Evolutionary conservation across 2,329 filamentous ascomycete species (phyloP).

Genomic region (Venturia pyrina): DNA sequence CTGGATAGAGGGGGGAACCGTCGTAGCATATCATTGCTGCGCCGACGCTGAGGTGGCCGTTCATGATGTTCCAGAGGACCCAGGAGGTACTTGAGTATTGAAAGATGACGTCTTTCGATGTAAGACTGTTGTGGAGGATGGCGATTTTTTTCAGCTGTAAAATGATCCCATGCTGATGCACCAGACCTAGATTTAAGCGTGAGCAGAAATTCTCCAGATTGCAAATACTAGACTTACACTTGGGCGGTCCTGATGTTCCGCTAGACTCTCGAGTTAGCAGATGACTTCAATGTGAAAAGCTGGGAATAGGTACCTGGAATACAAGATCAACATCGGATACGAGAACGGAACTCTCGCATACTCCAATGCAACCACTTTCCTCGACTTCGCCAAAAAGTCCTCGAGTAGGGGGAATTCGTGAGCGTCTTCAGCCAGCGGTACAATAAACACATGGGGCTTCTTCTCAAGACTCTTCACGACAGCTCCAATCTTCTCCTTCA

Average conservation of each 20-base stretch:
- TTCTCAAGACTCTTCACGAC: constrained; percentile 22
- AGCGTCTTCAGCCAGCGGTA: constrained; percentile 16
- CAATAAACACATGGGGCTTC: constrained; percentile 20
- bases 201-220: not conserved
- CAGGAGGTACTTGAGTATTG: constrained; percentile 39
- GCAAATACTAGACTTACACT: constrained; percentile 23
- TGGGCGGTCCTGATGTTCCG: constrained; percentile 35
- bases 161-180: constrained; percentile 34
- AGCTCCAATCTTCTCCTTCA: constrained; percentile 22
- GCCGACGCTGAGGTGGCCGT: constrained; percentile 33
- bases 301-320: constrained; percentile 17
- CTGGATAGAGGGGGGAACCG: constrained; percentile 33
- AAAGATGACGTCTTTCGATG: constrained; percentile 30
- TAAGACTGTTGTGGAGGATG: constrained; percentile 34
- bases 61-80: constrained; percentile 38
- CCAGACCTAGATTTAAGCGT: constrained; percentile 17
- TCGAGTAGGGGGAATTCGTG: constrained; percentile 19
- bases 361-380: constrained; percentile 21
- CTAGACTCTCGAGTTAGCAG: constrained; percentile 12
- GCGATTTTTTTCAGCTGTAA: constrained; percentile 36
- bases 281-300: no score
- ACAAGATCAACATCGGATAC: constrained; percentile 34
- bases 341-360: constrained; percentile 32
- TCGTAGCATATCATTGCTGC: constrained; percentile 34
- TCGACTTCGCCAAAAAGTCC: constrained; percentile 25